Evolutionary conservation across 2,329 filamentous ascomycete species (phyloP).

Genomic region (Talaromyces piceae): DNA sequence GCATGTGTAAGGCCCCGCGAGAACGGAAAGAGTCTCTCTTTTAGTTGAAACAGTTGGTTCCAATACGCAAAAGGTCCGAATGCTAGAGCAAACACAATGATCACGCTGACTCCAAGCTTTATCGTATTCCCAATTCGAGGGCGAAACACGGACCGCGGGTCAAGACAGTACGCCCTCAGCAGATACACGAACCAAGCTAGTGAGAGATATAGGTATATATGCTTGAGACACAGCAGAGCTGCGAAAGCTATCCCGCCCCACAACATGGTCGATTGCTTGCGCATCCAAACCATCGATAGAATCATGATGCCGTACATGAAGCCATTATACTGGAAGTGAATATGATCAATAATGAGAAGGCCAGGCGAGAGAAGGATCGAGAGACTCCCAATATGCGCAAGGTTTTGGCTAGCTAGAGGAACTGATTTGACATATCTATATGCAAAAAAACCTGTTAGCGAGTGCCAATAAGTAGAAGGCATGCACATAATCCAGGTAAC

Average conservation of each 20-base stretch:
- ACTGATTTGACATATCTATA: constrained; percentile 67
- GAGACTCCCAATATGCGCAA: constrained; percentile 77
- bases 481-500: constrained; percentile 14
- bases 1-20: constrained; percentile 90
- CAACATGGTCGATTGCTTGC: constrained; percentile 66
- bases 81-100: constrained; percentile 64
- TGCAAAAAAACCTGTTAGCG: constrained; percentile 14
- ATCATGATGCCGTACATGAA: constrained; percentile 89
- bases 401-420: constrained; percentile 56
- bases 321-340: constrained; percentile 98
- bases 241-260: constrained; percentile 78
- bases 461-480: too few species aligned
- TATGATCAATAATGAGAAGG: constrained; percentile 93
- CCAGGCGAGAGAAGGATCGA: constrained; percentile 89
- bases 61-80: constrained; percentile 82
- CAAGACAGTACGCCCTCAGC: constrained; percentile 81
- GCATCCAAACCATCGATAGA: constrained; percentile 75
- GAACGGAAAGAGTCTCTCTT: constrained; percentile 85
- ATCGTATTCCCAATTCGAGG: constrained; percentile 71
- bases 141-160: constrained; percentile 64
- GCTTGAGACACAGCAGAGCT: constrained; percentile 82
- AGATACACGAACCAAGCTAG: constrained; percentile 94
- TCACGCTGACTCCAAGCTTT: constrained; percentile 71
- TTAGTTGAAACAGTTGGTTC: constrained; percentile 75
- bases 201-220: constrained; percentile 94